Conservation (phyloP, 192 early-diverging fungal species). For the Nowakowskiella sp. region DNA sequence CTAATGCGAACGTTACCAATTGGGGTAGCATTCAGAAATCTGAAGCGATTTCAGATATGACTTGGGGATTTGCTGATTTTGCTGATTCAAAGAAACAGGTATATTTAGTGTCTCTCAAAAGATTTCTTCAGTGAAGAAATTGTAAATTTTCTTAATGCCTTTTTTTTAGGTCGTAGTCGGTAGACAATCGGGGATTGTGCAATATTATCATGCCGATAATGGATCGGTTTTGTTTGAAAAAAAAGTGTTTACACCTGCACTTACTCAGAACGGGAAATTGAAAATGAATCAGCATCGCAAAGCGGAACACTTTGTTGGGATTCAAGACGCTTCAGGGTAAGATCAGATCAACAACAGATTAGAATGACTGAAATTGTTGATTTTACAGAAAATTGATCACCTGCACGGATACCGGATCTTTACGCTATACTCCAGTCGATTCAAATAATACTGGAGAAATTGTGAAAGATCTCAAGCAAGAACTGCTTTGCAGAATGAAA, state of each 20-base stretch:
- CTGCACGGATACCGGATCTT: conserved; percentile 18
- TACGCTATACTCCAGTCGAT: conserved; percentile 1
- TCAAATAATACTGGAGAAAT: conserved; percentile 7
- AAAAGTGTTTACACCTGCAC: conserved; percentile 13
- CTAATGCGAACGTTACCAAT: too few species aligned
- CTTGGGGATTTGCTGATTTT: too few species aligned
- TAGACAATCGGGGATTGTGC: too few species aligned
- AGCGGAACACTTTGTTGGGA: conserved; percentile 37
- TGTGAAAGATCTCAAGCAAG: conserved; percentile 30
- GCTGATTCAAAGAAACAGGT: too few species aligned
- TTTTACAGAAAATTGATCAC: conserved; percentile 14
- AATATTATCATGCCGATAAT: conserved; percentile 18
- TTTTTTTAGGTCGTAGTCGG: too few species aligned
- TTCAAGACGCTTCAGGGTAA: conserved; percentile 24
- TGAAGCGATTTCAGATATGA: too few species aligned
- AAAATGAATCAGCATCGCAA: conserved; percentile 29
- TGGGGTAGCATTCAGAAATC: too few species aligned
- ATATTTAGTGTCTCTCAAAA: too few species aligned
- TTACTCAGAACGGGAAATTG: conserved; percentile 13
- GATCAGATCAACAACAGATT: background rate
- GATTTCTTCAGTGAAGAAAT: too few species aligned
- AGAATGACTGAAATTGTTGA: conserved; percentile 5
- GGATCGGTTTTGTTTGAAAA: conserved; percentile 17
- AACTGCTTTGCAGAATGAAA: conserved; percentile 59
- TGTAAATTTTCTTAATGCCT: too few species aligned